A percentile compares a stretch with the other conserved stretches of the same genome.
Conservation (phyloP, 352 stramenopile genomes). For the Halophytophthora batemanensis region DNA sequence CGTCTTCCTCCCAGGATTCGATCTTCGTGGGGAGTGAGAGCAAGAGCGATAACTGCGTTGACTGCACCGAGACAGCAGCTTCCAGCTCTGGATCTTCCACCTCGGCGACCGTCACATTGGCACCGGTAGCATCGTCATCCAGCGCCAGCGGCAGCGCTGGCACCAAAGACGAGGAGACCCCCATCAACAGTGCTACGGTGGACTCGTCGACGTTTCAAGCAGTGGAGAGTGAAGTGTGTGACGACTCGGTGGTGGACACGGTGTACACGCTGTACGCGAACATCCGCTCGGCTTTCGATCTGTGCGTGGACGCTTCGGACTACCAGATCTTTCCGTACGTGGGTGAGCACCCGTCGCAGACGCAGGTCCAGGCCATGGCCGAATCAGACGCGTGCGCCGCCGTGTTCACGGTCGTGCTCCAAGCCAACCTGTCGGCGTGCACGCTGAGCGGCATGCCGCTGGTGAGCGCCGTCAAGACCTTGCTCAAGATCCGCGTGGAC, state of each 20-base stretch:
- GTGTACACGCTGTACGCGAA: conserved; percentile 55
- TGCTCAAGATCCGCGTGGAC: conserved; percentile 59
- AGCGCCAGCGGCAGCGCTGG: not conserved
- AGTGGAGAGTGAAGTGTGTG: conserved; percentile 39
- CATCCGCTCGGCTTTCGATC: conserved; percentile 51
- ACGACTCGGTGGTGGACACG: conserved; percentile 33
- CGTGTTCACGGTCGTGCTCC: conserved; percentile 53
- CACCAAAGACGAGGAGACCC: conserved; percentile 7
- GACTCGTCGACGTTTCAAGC: conserved; percentile 46
- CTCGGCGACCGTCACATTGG: not conserved
- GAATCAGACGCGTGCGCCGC: conserved; percentile 44
- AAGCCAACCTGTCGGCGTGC: conserved; percentile 46
- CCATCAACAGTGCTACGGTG: conserved; percentile 31
- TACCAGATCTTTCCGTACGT: conserved; percentile 68
- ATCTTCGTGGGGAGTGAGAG: too few species aligned
- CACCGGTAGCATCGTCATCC: conserved; percentile 1
- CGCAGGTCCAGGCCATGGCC: conserved; percentile 49
- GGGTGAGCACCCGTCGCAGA: conserved; percentile 39
- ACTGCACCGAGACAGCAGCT: too few species aligned
- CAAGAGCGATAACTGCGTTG: too few species aligned
- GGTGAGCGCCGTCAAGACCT: conserved; percentile 46
- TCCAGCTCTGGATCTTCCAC: too few species aligned
- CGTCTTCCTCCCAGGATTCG: too few species aligned
- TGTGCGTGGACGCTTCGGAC: conserved; percentile 45
- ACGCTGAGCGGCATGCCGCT: conserved; percentile 48